Evolutionary conservation across 2,329 filamentous ascomycete genomes (phyloP).

Genomic region (Nemania abortiva): DNA sequence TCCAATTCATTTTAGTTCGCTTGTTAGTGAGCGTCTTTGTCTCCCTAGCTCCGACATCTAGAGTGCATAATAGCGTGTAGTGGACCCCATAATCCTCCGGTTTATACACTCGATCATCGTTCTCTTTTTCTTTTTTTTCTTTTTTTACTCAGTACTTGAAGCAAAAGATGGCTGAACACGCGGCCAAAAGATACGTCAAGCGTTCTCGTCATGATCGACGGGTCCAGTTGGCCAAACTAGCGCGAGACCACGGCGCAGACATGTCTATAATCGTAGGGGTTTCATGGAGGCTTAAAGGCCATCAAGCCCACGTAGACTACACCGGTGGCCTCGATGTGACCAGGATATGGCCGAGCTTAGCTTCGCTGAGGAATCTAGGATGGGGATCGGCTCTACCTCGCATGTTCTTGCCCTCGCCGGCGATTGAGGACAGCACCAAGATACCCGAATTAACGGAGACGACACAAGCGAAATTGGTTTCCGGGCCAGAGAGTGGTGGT

Average conservation of each 20-base stretch:
- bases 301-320: constrained; percentile 43
- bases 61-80: too few relatives aligned
- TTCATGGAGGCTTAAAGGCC: constrained; percentile 35
- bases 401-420: neutral
- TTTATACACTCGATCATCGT: too few relatives aligned
- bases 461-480: too few relatives aligned
- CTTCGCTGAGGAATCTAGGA: neutral
- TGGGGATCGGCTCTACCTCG: neutral
- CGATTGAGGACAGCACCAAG: neutral
- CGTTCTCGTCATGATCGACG: constrained; percentile 36
- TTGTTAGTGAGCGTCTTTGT: constrained; percentile 6
- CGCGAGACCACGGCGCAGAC: constrained; percentile 33
- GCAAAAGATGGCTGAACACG: constrained; percentile 11
- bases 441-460: neutral
- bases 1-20: neutral
- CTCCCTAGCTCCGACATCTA: neutral
- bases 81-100: too few relatives aligned
- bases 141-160: neutral
- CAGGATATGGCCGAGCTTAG: constrained; percentile 7
- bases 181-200: constrained; percentile 15
- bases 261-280: constrained; percentile 42
- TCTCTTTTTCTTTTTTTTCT: too few relatives aligned
- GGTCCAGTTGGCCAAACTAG: constrained; percentile 38
- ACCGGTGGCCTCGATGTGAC: constrained; percentile 39
- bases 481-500: too few relatives aligned